These are phyloP conservation scores for Raffaelea arxii DNA, from an alignment of 2,329 filamentous ascomycete genomes.

Conservation along the genomic window DNA sequence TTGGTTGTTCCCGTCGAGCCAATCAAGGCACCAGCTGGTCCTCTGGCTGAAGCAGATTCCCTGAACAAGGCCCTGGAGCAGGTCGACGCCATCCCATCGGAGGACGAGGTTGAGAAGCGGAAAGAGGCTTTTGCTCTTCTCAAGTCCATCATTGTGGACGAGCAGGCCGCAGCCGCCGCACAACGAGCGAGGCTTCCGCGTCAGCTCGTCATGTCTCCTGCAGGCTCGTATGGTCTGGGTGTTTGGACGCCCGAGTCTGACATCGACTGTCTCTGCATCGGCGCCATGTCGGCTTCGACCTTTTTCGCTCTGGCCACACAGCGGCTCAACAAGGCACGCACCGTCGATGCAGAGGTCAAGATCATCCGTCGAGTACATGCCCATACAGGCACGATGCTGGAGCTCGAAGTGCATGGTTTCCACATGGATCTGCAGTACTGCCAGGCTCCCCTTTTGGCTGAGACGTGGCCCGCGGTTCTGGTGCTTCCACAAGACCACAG, in stretches of 20 bases:
- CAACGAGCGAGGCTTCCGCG: conserved; percentile 12
- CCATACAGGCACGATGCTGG: conserved; percentile 52
- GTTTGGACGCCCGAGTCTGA: conserved; percentile 53
- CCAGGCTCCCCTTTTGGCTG: conserved; percentile 43
- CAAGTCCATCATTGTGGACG: conserved; percentile 1
- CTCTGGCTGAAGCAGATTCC: conserved; percentile 21
- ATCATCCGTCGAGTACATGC: conserved; percentile 49
- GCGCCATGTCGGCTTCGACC: conserved; percentile 46
- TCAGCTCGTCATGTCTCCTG: conserved; percentile 43
- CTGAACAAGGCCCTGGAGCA: conserved; percentile 28
- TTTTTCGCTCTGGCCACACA: conserved; percentile 52
- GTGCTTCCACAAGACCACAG: conserved; percentile 38
- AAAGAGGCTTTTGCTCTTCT: conserved; percentile 11
- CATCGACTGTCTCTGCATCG: conserved; percentile 57
- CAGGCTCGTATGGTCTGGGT: conserved; percentile 57
- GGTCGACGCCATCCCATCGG: conserved; percentile 34
- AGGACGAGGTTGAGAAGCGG: conserved; percentile 25
- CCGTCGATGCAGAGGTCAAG: conserved; percentile 26
- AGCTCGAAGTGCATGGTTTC: conserved; percentile 47
- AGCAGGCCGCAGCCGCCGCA: background rate
- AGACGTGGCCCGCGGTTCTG: conserved; percentile 40
- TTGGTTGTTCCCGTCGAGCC: conserved; percentile 24
- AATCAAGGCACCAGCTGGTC: conserved; percentile 16
- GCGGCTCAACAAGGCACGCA: conserved; percentile 32
- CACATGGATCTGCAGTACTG: conserved; percentile 60